Evolutionary conservation across 768 basidiomycete genomes (phyloP).

Genomic region (Daedaleopsis nitida): DNA sequence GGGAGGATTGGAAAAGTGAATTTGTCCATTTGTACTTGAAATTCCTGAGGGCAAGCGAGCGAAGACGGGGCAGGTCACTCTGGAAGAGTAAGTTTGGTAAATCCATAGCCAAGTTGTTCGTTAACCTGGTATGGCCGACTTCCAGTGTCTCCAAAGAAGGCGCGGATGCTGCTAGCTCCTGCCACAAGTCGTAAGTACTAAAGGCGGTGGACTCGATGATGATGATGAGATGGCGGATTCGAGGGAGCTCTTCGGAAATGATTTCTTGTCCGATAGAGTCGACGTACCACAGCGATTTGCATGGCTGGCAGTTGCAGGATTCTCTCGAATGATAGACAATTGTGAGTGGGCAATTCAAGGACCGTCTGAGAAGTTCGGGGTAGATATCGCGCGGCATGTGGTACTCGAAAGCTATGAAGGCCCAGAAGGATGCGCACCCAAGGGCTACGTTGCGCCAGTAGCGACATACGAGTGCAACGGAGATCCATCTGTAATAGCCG

Average conservation of each 20-base stretch:
- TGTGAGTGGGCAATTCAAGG: conserved; percentile 1
- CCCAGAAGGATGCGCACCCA: conserved; percentile 1
- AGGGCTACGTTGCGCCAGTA: conserved; percentile 7
- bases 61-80: neutral
- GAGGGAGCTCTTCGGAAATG: neutral
- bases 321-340: neutral
- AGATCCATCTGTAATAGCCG: conserved; percentile 5
- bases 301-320: neutral
- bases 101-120: neutral
- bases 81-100: conserved; percentile 1
- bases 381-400: neutral
- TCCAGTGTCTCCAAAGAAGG: neutral
- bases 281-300: neutral
- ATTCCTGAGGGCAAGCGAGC: neutral
- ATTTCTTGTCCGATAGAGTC: neutral
- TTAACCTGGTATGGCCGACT: conserved; percentile 5
- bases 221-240: neutral
- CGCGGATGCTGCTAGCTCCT: neutral
- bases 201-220: neutral
- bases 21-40: conserved; percentile 7
- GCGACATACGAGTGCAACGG: conserved; percentile 9
- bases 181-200: neutral
- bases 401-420: conserved; percentile 3
- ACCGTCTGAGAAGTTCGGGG: neutral
- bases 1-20: neutral